phyloP scores from a whole-genome alignment of 371 early-diverging fungal genomes.

The Funneliformis caledonium region DNA sequence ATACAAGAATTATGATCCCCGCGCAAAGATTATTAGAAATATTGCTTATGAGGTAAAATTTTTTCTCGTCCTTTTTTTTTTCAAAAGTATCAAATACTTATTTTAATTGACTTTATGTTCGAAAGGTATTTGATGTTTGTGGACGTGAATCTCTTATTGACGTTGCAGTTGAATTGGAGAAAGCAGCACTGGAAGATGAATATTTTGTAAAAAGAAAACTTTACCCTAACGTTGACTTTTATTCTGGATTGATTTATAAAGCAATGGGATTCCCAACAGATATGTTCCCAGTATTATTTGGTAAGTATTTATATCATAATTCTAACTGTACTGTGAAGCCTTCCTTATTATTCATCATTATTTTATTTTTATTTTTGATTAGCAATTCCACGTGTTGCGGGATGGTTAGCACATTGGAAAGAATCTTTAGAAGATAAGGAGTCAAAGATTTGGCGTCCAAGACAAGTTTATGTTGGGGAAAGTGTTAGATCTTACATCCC shows the following conservation, averaged over 20 bases:
- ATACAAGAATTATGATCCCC: conserved; percentile 62
- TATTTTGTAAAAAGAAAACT: conserved; percentile 63
- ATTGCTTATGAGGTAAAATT: conserved; percentile 56
- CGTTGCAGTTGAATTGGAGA: conserved; percentile 59
- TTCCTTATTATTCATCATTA: background rate
- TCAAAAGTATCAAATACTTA: no score
- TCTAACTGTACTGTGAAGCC: background rate
- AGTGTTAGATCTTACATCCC: conserved; percentile 52
- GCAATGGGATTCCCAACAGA: conserved; percentile 70
- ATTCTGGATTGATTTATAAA: conserved; percentile 55
- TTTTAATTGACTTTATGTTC: background rate
- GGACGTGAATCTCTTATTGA: conserved; percentile 62
- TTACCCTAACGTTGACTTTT: conserved; percentile 68
- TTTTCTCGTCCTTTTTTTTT: background rate
- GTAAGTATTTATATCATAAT: conserved; percentile 46
- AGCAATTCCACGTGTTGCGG: conserved; percentile 53
- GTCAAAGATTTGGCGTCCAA: conserved; percentile 64
- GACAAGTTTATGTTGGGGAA: conserved; percentile 62
- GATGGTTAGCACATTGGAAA: conserved; percentile 62
- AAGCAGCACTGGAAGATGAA: conserved; percentile 53
- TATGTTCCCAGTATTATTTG: conserved; percentile 70
- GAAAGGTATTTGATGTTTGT: conserved; percentile 59
- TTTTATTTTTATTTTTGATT: conserved; percentile 3
- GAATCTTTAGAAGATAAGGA: conserved; percentile 51
- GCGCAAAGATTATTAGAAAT: conserved; percentile 54